A percentile compares a stretch with the other conserved stretches of the same genome.
Evolutionary conservation across 2,329 filamentous ascomycete genomes (phyloP).

Genomic region (Clonostachys rosea): DNA sequence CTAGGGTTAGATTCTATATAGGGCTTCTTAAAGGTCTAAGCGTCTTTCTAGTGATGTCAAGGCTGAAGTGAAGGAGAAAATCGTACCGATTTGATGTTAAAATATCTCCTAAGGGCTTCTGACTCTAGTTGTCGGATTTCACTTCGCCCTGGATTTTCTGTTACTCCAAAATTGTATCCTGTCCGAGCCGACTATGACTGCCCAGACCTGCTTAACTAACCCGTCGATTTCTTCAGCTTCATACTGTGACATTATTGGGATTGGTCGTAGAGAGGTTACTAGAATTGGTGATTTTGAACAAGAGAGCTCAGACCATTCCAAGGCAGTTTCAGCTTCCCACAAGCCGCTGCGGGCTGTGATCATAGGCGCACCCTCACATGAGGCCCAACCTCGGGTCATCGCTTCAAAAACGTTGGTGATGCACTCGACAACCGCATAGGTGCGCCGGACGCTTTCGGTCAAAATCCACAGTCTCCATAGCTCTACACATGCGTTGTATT

Average conservation of each 20-base stretch:
- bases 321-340: conserved; percentile 17
- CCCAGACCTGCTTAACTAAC: neutral
- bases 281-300: neutral
- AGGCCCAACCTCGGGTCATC: conserved; percentile 15
- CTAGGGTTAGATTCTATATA: too few relatives aligned
- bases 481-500: neutral
- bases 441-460: conserved; percentile 21
- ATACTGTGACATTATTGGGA: neutral
- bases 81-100: too few relatives aligned
- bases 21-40: too few relatives aligned
- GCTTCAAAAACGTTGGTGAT: conserved; percentile 15
- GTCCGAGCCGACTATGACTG: neutral
- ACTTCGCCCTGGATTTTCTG: neutral
- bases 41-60: too few relatives aligned
- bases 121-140: too few relatives aligned
- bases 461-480: conserved; percentile 19
- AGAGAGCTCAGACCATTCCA: neutral
- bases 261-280: neutral
- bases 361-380: conserved; percentile 16
- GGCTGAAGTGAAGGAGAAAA: too few relatives aligned
- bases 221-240: neutral
- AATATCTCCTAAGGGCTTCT: too few relatives aligned
- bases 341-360: conserved; percentile 16
- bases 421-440: conserved; percentile 12
- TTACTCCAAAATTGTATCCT: neutral